Percentiles rank a stretch among this genome's conserved stretches.
phyloP scores from a whole-genome alignment of 306 rosid species.

The Pterocarpus macrocarpus region DNA sequence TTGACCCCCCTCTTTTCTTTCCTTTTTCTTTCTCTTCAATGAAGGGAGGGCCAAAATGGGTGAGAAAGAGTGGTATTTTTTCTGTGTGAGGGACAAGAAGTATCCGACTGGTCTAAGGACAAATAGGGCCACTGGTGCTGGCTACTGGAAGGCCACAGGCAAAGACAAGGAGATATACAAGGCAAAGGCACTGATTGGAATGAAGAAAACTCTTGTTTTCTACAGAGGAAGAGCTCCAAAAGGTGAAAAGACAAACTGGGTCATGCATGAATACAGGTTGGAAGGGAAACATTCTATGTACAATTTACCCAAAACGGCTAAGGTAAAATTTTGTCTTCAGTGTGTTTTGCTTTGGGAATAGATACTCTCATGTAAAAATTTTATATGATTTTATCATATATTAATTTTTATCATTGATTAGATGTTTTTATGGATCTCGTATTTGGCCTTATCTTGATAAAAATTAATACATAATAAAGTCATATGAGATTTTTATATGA shows the following conservation, averaged over 20 bases:
- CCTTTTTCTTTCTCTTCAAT: constrained; percentile 3
- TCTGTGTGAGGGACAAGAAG: constrained; percentile 79
- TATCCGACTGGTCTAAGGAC: constrained; percentile 89
- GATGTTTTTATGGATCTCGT: too few relatives aligned
- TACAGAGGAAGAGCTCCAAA: constrained; percentile 88
- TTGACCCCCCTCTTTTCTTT: too few relatives aligned
- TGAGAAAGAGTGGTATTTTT: constrained; percentile 88
- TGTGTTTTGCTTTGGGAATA: too few relatives aligned
- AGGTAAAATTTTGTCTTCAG: constrained; percentile 49
- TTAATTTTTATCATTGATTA: too few relatives aligned
- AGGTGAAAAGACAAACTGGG: constrained; percentile 85
- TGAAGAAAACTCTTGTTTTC: constrained; percentile 95
- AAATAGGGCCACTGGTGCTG: constrained; percentile 86
- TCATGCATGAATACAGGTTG: constrained; percentile 89
- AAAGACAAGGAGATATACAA: constrained; percentile 82
- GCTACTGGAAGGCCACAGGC: constrained; percentile 97
- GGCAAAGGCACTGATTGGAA: constrained; percentile 67
- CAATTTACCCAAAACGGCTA: constrained; percentile 54
- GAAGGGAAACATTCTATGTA: constrained; percentile 56
- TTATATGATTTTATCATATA: too few relatives aligned
- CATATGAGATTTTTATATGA: too few relatives aligned
- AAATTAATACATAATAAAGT: too few relatives aligned
- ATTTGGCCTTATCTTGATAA: too few relatives aligned
- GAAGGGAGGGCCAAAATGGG: constrained; percentile 87
- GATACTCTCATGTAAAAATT: too few relatives aligned